phyloP scores from a whole-genome alignment of 192 early-diverging fungal genomes.

The Backusella macrospora region DNA sequence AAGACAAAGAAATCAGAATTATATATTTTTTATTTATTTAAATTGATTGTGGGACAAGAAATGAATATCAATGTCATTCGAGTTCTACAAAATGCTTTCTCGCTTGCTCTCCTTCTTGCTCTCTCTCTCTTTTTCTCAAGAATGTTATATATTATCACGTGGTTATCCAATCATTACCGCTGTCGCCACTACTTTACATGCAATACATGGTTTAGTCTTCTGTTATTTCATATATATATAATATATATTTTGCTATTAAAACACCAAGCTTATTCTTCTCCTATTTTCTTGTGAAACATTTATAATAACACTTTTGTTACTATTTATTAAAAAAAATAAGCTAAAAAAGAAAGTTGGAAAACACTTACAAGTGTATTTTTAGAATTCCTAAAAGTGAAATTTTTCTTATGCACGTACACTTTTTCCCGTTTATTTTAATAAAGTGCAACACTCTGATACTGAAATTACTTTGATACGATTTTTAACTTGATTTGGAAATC shows the following conservation, averaged over 20 bases:
- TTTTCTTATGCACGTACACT: constrained; percentile 2
- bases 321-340: neutral
- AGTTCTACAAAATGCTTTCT: neutral
- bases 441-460: too few relatives aligned
- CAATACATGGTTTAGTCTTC: too few relatives aligned
- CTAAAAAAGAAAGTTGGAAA: neutral
- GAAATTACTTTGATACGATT: too few relatives aligned
- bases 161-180: too few relatives aligned
- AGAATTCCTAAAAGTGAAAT: neutral
- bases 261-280: neutral
- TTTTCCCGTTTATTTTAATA: neutral
- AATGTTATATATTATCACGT: too few relatives aligned
- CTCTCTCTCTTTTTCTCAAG: neutral
- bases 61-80: neutral
- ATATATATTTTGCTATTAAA: too few relatives aligned
- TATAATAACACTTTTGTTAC: neutral
- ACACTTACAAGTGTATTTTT: neutral
- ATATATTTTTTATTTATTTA: neutral
- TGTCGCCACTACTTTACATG: too few relatives aligned
- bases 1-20: neutral
- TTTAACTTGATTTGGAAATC: too few relatives aligned
- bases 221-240: too few relatives aligned
- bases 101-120: neutral
- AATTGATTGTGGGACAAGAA: constrained; percentile 7
- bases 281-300: neutral